Base-by-base conservation (phyloP, 2,329 filamentous ascomycete species). In the Xylogone sp. region DNA sequence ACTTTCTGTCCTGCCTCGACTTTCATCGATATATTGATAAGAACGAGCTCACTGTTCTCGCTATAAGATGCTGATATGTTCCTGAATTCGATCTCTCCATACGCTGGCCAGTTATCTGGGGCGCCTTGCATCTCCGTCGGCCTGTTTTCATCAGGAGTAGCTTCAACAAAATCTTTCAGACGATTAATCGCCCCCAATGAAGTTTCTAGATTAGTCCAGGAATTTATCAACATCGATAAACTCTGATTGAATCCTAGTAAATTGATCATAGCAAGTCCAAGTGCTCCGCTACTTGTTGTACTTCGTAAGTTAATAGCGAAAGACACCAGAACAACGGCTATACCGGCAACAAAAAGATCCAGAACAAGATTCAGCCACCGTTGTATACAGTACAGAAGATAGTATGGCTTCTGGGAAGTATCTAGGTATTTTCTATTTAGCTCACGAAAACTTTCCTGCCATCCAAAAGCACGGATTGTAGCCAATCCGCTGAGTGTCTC, bases 121-220 rank as follows among this genome's bases (percentile, higher is more conserved):
- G n/a, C n/a, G n/a, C n/a, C n/a, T n/a, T n/a, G n/a, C n/a, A n/a
- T n/a, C n/a, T n/a, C n/a, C n/a, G n/a, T n/a, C n/a, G n/a, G n/a
- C 9, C 13, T 21, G 2, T 68, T 63, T 54, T 79, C 74, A 2
- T 53, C 60, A 10, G 65, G 64, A 46, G 62, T 62, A 48, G 80
- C 69, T 57, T 68, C 66, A 1, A 69, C 71, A 54, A 82, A 82
- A n/a, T 71, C 70, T 60, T 77, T 78, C 54, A 83, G 71, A 20
- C 81, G 71, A 3, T 75, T 69, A 8, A 84, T 72, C 9, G 79
- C 79, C 7, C 81, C 81, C 43, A 84, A 74, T 34, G 75, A 73
- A 0, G 79, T 83, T 56, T 84, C 81, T 10, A 84, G 66, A 42
- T 72, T 71, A 0, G 80, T 82, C 78, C 79, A 84, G 43, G 71